Conservation (phyloP, 1,284 basidiomycete genomes). For the Cerioporus squamosus region DNA sequence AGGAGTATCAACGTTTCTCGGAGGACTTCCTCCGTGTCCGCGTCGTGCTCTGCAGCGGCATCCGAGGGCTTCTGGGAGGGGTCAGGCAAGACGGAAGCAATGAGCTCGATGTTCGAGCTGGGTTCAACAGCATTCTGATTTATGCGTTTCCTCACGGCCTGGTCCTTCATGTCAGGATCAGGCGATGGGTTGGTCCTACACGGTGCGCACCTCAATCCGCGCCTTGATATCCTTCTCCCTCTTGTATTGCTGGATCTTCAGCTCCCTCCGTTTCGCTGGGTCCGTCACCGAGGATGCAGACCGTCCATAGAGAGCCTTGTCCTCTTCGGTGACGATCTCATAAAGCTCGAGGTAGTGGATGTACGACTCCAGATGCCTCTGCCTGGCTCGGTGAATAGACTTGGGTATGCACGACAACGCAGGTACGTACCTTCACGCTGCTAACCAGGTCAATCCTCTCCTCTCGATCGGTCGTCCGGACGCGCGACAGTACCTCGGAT, state of each 20-base stretch:
- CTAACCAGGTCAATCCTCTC: constrained; percentile 51
- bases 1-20: constrained; percentile 74
- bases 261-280: constrained; percentile 72
- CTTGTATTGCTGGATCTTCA: constrained; percentile 89
- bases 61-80: constrained; percentile 36
- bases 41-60: constrained; percentile 57
- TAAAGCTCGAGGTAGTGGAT: constrained; percentile 67
- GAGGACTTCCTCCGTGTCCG: constrained; percentile 63
- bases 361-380: constrained; percentile 68
- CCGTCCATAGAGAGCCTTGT: constrained; percentile 57
- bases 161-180: neutral
- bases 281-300: constrained; percentile 57
- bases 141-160: constrained; percentile 61
- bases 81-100: constrained; percentile 60
- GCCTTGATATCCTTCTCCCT: constrained; percentile 80
- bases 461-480: constrained; percentile 59
- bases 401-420: neutral
- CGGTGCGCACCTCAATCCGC: constrained; percentile 63
- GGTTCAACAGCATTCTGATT: constrained; percentile 41
- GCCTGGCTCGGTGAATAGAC: constrained; percentile 7
- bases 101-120: constrained; percentile 58
- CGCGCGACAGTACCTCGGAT: constrained; percentile 74
- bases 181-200: neutral
- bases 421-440: constrained; percentile 18
- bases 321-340: constrained; percentile 66